Evolutionary conservation across 164 flowering plant genomes (phyloP).

Genomic region (Paratinospora sagittata): DNA sequence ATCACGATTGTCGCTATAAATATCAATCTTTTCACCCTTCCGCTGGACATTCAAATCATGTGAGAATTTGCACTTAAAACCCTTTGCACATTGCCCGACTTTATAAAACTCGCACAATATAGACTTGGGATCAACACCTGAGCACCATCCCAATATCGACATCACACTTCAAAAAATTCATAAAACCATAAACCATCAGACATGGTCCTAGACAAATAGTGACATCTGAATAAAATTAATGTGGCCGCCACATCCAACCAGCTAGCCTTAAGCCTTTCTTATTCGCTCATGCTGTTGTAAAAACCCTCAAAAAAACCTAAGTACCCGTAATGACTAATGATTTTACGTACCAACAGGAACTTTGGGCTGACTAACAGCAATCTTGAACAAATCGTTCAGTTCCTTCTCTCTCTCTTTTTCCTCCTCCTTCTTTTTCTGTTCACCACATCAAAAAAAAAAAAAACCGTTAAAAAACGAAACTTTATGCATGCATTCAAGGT

Average conservation of each 20-base stretch:
- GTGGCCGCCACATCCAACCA: too few relatives aligned
- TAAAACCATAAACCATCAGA: neutral
- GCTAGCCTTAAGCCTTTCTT: too few relatives aligned
- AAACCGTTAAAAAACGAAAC: too few relatives aligned
- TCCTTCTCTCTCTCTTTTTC: slow-evolving; percentile 93
- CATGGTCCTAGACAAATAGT: neutral
- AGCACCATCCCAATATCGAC: slow-evolving; percentile 6
- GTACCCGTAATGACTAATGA: too few relatives aligned
- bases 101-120: slow-evolving; percentile 87
- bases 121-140: slow-evolving; percentile 99
- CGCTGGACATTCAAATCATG: slow-evolving; percentile 92
- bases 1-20: slow-evolving; percentile 89
- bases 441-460: neutral
- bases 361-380: slow-evolving; percentile 93
- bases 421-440: slow-evolving; percentile 97
- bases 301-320: too few relatives aligned
- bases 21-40: slow-evolving; percentile 94
- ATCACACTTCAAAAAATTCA: neutral
- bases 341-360: slow-evolving; percentile 85
- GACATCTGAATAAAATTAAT: too few relatives aligned
- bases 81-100: slow-evolving; percentile 91
- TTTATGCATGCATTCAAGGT: too few relatives aligned
- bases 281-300: too few relatives aligned
- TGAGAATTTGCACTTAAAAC: slow-evolving; percentile 97
- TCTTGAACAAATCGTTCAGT: slow-evolving; percentile 80